Base-by-base conservation (phyloP, 306 rosid species). In the Argentina anserina region DNA sequence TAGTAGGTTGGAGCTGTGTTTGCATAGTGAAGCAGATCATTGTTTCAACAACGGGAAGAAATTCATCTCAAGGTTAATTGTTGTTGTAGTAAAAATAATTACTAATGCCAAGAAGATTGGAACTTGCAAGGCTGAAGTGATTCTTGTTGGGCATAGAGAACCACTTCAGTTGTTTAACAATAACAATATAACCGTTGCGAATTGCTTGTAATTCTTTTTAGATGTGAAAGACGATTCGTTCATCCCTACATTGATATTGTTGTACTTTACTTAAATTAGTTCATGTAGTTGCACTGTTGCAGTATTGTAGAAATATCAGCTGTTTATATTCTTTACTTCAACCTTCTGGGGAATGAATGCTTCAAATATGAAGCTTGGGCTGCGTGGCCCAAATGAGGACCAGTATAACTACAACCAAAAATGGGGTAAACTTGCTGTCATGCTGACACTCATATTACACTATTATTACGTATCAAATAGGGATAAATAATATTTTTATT, bases 41-140 rank as follows among this genome's bases (percentile, higher is more conserved):
- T 36, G 31, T 31, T 69, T 50, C 18, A 21, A 11, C 49, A 21
- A 17, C 69, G 1, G 63, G 74, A 69, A 34, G 74, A 34, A 50
- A 50, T 70, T 36, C 74, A 8, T 6, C 36, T 37, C 47, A 8
- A 34, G 31, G 23, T 50, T 23, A 34, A 50, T 23, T 70, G 63
- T 70, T 70, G 74, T 28, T 23, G 29, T 68, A 68, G 61, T 47
- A n/a, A 9, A 25, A 46, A 26, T 46, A 10, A 9, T 68, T 29
- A 11, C n/a, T 17, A 18, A 6, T 42, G 42, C 72, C 72, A 20
- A 67, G 71, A 67, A 29, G 72, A 46, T 26, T 34, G 72, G 72
- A 68, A n/a, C n/a, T n/a, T n/a, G n/a, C n/a, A n/a, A 46, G 59
- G 29, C 29, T 31, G 59, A 31, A 20, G 72, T 26, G 71, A 67